Evolutionary conservation across 2,329 filamentous ascomycete genomes (phyloP), one percentile per base, ranked within the genome.

Genomic region (Alternaria infectoria): DNA sequence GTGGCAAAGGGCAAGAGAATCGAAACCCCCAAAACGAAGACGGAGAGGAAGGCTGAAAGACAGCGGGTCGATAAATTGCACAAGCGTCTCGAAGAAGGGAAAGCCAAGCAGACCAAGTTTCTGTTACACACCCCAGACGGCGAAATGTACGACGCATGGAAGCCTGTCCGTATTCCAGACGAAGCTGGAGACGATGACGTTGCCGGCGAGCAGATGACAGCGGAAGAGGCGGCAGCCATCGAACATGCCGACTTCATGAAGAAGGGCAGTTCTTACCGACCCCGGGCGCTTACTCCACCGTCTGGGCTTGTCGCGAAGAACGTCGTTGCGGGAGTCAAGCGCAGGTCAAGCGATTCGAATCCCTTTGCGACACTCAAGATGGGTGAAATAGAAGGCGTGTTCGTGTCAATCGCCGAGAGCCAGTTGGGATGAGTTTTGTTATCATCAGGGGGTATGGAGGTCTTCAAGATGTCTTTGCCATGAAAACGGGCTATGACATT

Each of bases 111-210:
- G 32, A 49, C 28, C 15, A 47, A 15, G 13, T 57, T 54, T 28
- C 44, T 62, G 17, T 30, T 54, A n/a, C 54, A 58, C 43, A 57
- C 49, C 15, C 32, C 44, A 6, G 45, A 62, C 10, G 49, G 59
- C 21, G 57, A 46, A 43, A 54, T 43, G 15, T 57, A 58, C 13
- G 25, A 62, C 23, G 17, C 50, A 28, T 43, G 54, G 17, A 15
- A 56, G 13, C 23, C 36, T 40, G n/a, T 40, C 44, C 15, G 4
- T 13, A 19, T 30, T 25, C 25, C 44, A 15, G 45, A 57, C 44
- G 40, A 44, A 15, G 36, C 21, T 30, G 54, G 17, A 10, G 40
- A 28, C 17, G 36, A 28, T 5, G 30, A 23, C n/a, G 52, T 40
- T 40, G 15, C 36, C 36, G 36, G 5, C 36, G 36, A 45, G 32